Conservation (phyloP, 768 basidiomycete species). For the Leucocoprinus leucothites region DNA sequence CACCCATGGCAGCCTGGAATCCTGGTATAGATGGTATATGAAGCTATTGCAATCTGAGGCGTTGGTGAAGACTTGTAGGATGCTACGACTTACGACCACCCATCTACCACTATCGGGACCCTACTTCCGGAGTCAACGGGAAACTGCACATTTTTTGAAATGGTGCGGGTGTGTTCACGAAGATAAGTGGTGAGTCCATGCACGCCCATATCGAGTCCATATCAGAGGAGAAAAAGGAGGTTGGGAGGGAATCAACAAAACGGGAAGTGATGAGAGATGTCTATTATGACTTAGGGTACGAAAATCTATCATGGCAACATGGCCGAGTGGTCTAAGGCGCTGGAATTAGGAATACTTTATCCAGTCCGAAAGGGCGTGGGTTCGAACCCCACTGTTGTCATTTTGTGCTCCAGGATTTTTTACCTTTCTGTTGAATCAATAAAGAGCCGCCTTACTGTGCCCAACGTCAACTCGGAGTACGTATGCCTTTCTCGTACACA, state of each 20-base stretch:
- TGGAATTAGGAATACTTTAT: slow-evolving; percentile 43
- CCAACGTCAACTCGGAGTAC: no score
- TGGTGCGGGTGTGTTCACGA: slow-evolving; percentile 41
- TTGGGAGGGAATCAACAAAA: background rate
- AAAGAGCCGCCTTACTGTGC: no score
- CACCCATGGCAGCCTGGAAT: slow-evolving; percentile 72
- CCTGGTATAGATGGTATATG: slow-evolving; percentile 64
- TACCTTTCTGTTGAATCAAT: background rate
- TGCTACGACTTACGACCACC: slow-evolving; percentile 72
- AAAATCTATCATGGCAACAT: no score
- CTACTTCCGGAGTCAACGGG: slow-evolving; percentile 17
- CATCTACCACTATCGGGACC: slow-evolving; percentile 70
- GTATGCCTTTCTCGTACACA: no score
- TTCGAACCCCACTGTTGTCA: slow-evolving; percentile 47
- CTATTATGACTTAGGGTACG: no score
- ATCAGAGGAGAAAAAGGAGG: background rate
- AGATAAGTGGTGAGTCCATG: slow-evolving; percentile 53
- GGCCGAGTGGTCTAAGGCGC: slow-evolving; percentile 63
- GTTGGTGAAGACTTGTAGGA: slow-evolving; percentile 9
- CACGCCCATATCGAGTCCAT: slow-evolving; percentile 43
- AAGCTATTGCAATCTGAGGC: slow-evolving; percentile 44
- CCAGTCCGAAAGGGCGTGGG: slow-evolving; percentile 42
- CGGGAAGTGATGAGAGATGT: no score
- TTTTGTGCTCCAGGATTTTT: background rate
- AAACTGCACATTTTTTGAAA: slow-evolving; percentile 32